Conservation (phyloP, 2,329 filamentous ascomycete genomes). For the Helotiales sp. region DNA sequence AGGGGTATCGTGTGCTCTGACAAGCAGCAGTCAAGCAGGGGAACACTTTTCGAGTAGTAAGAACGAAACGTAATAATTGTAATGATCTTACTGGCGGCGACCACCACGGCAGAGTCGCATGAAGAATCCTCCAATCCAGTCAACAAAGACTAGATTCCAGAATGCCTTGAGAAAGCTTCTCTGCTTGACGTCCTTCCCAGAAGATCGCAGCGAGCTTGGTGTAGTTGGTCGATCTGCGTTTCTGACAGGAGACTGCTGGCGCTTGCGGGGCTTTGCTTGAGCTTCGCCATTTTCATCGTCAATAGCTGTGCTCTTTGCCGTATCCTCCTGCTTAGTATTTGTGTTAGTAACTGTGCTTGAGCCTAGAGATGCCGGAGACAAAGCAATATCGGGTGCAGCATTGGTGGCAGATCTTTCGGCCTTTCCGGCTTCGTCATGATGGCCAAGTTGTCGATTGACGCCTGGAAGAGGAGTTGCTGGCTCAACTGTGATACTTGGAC, state of each 20-base stretch:
- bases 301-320: conserved; percentile 27
- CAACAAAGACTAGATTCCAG: conserved; percentile 36
- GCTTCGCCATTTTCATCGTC: conserved; percentile 17
- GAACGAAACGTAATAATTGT: conserved; percentile 13
- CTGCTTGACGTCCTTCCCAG: conserved; percentile 25
- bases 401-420: conserved; percentile 3
- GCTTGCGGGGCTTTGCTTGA: conserved; percentile 27
- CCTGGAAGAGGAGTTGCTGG: conserved; percentile 22
- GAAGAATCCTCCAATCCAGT: conserved; percentile 38
- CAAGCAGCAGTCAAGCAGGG: not conserved
- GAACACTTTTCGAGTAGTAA: not conserved
- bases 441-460: conserved; percentile 13
- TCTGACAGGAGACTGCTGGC: conserved; percentile 8
- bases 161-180: conserved; percentile 34
- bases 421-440: conserved; percentile 3
- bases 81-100: conserved; percentile 30
- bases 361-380: conserved; percentile 24
- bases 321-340: not conserved
- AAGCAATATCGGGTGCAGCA: conserved; percentile 21
- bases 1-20: conserved; percentile 4
- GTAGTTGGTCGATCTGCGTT: conserved; percentile 29
- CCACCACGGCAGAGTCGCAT: conserved; percentile 30
- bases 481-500: conserved; percentile 25
- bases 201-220: conserved; percentile 31
- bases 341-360: conserved; percentile 4